These are phyloP conservation scores for Pezicula rhizophila DNA, from an alignment of 2,329 filamentous ascomycete species.

Conservation along the genomic window DNA sequence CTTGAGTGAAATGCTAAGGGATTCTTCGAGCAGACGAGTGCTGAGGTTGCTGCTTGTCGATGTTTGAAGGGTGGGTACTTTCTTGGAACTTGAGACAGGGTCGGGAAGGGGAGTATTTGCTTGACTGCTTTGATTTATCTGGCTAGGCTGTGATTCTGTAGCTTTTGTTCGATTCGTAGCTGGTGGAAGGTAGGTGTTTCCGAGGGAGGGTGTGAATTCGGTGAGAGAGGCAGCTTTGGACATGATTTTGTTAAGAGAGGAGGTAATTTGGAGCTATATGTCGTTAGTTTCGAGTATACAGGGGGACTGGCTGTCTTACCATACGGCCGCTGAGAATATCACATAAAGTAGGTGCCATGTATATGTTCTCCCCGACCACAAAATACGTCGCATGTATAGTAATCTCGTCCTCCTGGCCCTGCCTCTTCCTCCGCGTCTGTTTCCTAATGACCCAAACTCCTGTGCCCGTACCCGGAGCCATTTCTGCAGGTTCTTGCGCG, in stretches of 20 bases:
- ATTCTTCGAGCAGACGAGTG: slow-evolving; percentile 42
- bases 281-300: slow-evolving; percentile 1
- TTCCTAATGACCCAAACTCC: slow-evolving; percentile 67
- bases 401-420: slow-evolving; percentile 51
- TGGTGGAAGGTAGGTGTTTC: slow-evolving; percentile 29
- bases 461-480: slow-evolving; percentile 52
- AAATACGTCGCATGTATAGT: slow-evolving; percentile 56
- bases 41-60: slow-evolving; percentile 20
- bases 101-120: slow-evolving; percentile 42
- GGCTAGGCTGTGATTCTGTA: slow-evolving; percentile 17
- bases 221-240: slow-evolving; percentile 26
- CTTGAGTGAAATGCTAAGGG: slow-evolving; percentile 49
- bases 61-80: slow-evolving; percentile 8
- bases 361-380: slow-evolving; percentile 60
- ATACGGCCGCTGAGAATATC: slow-evolving; percentile 55
- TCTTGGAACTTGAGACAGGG: slow-evolving; percentile 14
- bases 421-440: slow-evolving; percentile 55
- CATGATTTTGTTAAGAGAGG: slow-evolving; percentile 26
- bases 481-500: slow-evolving; percentile 58
- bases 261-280: slow-evolving; percentile 16
- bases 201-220: slow-evolving; percentile 45
- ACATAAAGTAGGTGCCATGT: slow-evolving; percentile 56
- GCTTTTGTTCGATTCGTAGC: slow-evolving; percentile 12
- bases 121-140: slow-evolving; percentile 25
- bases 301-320: slow-evolving; percentile 33